Base-by-base conservation (phyloP, 192 early-diverging fungal genomes). In the Backusella sp. region DNA sequence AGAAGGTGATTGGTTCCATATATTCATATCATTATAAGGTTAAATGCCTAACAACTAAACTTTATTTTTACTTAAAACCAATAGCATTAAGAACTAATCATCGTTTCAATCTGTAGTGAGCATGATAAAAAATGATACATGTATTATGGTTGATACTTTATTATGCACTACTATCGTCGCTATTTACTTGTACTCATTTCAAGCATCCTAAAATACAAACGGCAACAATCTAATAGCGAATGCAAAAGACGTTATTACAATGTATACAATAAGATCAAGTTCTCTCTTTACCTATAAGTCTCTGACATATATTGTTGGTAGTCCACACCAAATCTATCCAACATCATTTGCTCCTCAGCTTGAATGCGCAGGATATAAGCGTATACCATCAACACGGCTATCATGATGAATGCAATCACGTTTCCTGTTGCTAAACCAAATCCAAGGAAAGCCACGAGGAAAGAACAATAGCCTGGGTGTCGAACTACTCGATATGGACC, bases 291-390 rank as follows among this genome's bases (percentile, higher is more conserved):
- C 76, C 76, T 76, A 28, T 72, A 72, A 41, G 80, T 56, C 42
- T 81, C 80, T n/a, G 70, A 44, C 26, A 66, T 72, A 74, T 84
- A 84, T 73, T 78, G 80, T n/a, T 78, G 80, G 77, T 84, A 84
- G 34, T 84, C 83, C 0, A 79, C 80, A 32, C 83, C 83, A 74
- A 84, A 81, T 69, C 44, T 65, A 6, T 75, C 73, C 17, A 84
- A 59, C 66, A 84, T 76, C 66, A 79, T 70, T 44, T 75, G 62
- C 49, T 84, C 83, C 49, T 84, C 83, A 12, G 44, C 74, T 37
- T 66, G 66, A 35, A 84, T 81, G 11, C 83, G 80, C 44, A 73
- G 62, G 11, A 73, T 46, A 71, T 79, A 74, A 6, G 75, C 72
- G 26, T 73, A 72, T 1, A 28, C 23, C 49, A 76, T 72, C 7